Percentiles rank a stretch among this genome's conserved stretches.
Evolutionary conservation across 2,329 filamentous ascomycete species (phyloP).

Genomic region (Colletotrichum sansevieriae): DNA sequence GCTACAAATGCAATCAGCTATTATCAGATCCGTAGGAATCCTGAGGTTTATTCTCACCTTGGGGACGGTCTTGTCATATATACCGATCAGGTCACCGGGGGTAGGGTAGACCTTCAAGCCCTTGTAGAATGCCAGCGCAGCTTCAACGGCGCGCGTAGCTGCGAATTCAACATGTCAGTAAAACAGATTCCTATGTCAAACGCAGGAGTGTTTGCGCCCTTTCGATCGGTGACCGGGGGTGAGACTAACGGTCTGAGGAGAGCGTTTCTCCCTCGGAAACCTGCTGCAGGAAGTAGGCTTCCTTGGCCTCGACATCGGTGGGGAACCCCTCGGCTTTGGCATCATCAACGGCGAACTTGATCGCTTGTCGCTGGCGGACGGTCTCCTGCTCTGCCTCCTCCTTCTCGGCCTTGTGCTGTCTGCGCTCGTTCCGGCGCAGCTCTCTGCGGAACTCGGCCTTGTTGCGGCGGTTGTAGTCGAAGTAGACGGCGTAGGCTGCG

Average conservation of each 20-base stretch:
- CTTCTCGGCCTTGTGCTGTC: conserved; percentile 78
- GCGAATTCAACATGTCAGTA: conserved; percentile 25
- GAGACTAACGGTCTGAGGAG: conserved; percentile 80
- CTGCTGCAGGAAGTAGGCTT: conserved; percentile 96
- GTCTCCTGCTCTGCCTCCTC: conserved; percentile 76
- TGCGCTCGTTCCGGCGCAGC: conserved; percentile 81
- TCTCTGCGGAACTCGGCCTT: conserved; percentile 75
- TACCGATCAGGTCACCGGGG: conserved; percentile 90
- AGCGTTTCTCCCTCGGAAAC: conserved; percentile 89
- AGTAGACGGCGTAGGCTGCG: conserved; percentile 75
- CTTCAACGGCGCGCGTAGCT: conserved; percentile 71
- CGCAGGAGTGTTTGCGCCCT: not conserved
- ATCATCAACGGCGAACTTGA: conserved; percentile 81
- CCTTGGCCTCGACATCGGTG: conserved; percentile 88
- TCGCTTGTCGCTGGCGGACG: conserved; percentile 76
- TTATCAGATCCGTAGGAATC: not conserved
- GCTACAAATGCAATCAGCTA: conserved; percentile 62
- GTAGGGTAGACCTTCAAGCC: conserved; percentile 98
- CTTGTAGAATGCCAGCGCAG: conserved; percentile 97
- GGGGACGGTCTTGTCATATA: conserved; percentile 98
- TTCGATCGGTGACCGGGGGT: not conserved
- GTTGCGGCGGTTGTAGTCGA: conserved; percentile 75
- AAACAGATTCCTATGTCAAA: conserved; percentile 1
- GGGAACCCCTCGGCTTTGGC: conserved; percentile 95
- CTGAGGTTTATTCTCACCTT: conserved; percentile 71